These are phyloP conservation scores for Psidium friedrichsthalianum DNA, from an alignment of 345 rosid genomes.

Conservation along the genomic window DNA sequence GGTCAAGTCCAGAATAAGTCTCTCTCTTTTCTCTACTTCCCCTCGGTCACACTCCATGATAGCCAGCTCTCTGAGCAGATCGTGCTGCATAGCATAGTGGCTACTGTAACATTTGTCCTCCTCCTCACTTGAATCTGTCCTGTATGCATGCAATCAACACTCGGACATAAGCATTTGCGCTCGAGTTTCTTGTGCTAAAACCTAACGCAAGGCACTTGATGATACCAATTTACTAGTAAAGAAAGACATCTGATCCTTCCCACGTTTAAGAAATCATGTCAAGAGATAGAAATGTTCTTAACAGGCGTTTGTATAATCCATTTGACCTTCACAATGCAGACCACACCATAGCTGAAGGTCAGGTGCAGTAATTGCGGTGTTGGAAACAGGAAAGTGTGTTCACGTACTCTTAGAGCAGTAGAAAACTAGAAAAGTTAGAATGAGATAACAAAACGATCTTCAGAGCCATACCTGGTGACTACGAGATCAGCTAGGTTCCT, in stretches of 20 bases:
- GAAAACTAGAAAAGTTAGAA: not conserved
- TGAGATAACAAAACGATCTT: not conserved
- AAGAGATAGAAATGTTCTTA: not conserved
- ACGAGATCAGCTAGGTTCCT: constrained; percentile 20
- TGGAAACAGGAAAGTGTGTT: not conserved
- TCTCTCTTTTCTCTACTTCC: too few relatives aligned
- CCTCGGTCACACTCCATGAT: too few relatives aligned
- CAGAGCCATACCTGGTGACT: constrained; percentile 25
- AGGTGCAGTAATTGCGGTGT: not conserved
- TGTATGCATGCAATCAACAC: too few relatives aligned
- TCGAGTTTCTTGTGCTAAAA: too few relatives aligned
- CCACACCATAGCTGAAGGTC: not conserved
- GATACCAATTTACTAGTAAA: not conserved
- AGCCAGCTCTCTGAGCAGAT: too few relatives aligned
- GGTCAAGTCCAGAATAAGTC: too few relatives aligned
- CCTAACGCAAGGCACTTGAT: not conserved
- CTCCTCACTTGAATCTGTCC: too few relatives aligned
- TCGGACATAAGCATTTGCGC: too few relatives aligned
- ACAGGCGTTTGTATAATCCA: not conserved
- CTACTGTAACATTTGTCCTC: too few relatives aligned
- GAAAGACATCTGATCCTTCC: not conserved
- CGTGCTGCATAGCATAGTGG: too few relatives aligned
- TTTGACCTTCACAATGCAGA: not conserved
- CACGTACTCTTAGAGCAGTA: not conserved
- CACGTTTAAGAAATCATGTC: not conserved